phyloP scores from a whole-genome alignment of 2,329 filamentous ascomycete genomes.

The Elsinoe fawcettii region DNA sequence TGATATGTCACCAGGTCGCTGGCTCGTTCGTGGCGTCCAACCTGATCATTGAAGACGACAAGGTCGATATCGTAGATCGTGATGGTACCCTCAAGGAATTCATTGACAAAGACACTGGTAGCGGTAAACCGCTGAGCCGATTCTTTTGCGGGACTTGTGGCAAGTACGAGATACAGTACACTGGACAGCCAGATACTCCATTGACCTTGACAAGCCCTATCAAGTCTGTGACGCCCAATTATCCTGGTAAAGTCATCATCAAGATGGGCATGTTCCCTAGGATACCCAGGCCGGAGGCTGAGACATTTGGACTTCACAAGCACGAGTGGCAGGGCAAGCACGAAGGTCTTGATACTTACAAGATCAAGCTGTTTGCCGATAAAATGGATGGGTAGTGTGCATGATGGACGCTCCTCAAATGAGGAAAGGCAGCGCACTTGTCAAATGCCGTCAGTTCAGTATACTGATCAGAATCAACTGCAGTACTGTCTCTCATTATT shows the following conservation, averaged over 20 bases:
- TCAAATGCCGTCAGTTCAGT: background rate
- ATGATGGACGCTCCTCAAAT: background rate
- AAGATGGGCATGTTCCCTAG: slow-evolving; percentile 46
- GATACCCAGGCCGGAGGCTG: slow-evolving; percentile 40
- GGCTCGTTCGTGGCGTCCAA: slow-evolving; percentile 38
- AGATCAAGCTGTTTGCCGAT: slow-evolving; percentile 25
- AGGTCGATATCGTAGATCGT: slow-evolving; percentile 40
- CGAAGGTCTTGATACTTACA: slow-evolving; percentile 33
- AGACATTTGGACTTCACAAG: slow-evolving; percentile 38
- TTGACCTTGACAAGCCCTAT: slow-evolving; percentile 34
- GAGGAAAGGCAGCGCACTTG: too few relatives aligned
- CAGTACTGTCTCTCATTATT: background rate
- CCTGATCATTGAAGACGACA: slow-evolving; percentile 36
- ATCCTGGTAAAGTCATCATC: slow-evolving; percentile 38
- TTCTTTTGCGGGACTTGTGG: slow-evolving; percentile 42
- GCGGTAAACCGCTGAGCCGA: slow-evolving; percentile 39
- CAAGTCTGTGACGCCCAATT: slow-evolving; percentile 36
- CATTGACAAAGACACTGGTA: slow-evolving; percentile 38
- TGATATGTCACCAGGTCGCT: slow-evolving; percentile 20
- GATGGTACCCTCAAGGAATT: slow-evolving; percentile 40
- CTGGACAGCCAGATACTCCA: background rate
- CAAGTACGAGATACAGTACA: slow-evolving; percentile 30
- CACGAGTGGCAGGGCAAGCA: slow-evolving; percentile 39
- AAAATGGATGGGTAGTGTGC: slow-evolving; percentile 11
- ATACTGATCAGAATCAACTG: background rate